phyloP scores from a whole-genome alignment of 371 early-diverging fungal genomes.

The Mortierella sp. region DNA sequence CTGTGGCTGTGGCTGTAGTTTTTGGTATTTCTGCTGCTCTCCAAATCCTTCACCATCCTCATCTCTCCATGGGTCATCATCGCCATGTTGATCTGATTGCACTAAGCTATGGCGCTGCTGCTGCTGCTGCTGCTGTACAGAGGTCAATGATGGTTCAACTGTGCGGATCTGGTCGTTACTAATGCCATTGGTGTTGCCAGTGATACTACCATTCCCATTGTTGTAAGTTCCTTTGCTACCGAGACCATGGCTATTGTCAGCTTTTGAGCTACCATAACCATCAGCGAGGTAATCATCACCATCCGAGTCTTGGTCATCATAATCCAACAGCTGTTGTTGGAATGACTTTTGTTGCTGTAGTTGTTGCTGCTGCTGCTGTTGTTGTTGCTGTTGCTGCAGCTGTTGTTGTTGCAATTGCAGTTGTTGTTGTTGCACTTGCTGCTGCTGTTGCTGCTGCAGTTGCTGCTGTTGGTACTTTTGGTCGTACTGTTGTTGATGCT shows the following conservation, averaged over 20 bases:
- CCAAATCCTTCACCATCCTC: slow-evolving; percentile 53
- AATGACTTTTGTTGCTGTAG: slow-evolving; percentile 20
- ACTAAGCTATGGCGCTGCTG: slow-evolving; percentile 51
- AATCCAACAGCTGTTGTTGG: slow-evolving; percentile 41
- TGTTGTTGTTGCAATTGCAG: slow-evolving; percentile 24
- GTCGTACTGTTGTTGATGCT: slow-evolving; percentile 30
- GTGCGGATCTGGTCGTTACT: slow-evolving; percentile 4
- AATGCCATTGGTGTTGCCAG: slow-evolving; percentile 1
- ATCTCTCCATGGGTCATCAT: slow-evolving; percentile 56
- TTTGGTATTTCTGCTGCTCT: slow-evolving; percentile 1
- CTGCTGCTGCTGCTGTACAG: slow-evolving; percentile 23
- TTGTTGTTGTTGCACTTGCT: slow-evolving; percentile 24
- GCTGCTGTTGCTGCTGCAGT: slow-evolving; percentile 31
- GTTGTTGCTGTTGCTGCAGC: slow-evolving; percentile 18
- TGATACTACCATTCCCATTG: slow-evolving; percentile 14
- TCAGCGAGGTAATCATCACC: slow-evolving; percentile 35
- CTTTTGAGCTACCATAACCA: slow-evolving; percentile 19
- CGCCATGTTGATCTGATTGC: slow-evolving; percentile 24
- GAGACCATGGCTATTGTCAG: not conserved
- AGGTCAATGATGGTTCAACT: slow-evolving; percentile 15
- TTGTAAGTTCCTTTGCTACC: slow-evolving; percentile 1
- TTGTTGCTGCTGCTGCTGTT: slow-evolving; percentile 14
- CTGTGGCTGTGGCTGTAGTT: slow-evolving; percentile 8
- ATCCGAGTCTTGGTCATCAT: slow-evolving; percentile 53
- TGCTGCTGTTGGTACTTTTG: slow-evolving; percentile 30